phyloP scores from a whole-genome alignment of 306 rosid genomes.

The Rosa chinensis region DNA sequence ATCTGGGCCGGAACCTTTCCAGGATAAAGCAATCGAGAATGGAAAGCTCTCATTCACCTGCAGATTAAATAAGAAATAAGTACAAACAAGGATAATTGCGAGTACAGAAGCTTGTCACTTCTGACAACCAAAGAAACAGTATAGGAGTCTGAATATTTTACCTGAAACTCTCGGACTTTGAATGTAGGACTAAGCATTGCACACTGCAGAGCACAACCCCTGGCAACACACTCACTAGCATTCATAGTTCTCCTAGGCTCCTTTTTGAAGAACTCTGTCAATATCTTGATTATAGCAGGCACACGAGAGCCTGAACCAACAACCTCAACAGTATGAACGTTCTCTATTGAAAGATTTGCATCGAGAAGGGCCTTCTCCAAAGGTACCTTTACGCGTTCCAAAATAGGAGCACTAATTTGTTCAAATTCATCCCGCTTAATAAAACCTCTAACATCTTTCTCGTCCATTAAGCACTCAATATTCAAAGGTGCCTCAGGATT shows the following conservation, averaged over 20 bases:
- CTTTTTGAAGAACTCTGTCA: constrained; percentile 81
- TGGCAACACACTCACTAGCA: constrained; percentile 93
- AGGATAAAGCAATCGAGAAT: constrained; percentile 63
- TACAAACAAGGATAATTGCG: neutral
- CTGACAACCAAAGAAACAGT: neutral
- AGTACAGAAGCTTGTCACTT: too few species aligned
- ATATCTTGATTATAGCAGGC: constrained; percentile 76
- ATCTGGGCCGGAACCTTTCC: constrained; percentile 81
- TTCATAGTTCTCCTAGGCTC: constrained; percentile 98
- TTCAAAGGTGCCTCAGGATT: constrained; percentile 89
- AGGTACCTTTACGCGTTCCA: constrained; percentile 88
- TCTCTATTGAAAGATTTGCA: constrained; percentile 70
- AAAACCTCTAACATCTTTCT: constrained; percentile 77
- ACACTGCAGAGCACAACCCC: constrained; percentile 90
- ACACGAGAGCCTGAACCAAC: constrained; percentile 98
- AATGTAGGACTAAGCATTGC: constrained; percentile 97
- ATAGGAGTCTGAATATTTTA: constrained; percentile 20
- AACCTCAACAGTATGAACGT: constrained; percentile 78
- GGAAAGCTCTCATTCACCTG: constrained; percentile 89
- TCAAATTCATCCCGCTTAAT: constrained; percentile 98
- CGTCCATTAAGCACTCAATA: constrained; percentile 95
- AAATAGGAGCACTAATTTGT: constrained; percentile 66
- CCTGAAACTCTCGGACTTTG: constrained; percentile 94
- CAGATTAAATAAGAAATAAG: constrained; percentile 14
- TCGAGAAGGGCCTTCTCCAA: constrained; percentile 86